phyloP scores from a whole-genome alignment of 768 basidiomycete species.

The Lenzites betulinus region DNA sequence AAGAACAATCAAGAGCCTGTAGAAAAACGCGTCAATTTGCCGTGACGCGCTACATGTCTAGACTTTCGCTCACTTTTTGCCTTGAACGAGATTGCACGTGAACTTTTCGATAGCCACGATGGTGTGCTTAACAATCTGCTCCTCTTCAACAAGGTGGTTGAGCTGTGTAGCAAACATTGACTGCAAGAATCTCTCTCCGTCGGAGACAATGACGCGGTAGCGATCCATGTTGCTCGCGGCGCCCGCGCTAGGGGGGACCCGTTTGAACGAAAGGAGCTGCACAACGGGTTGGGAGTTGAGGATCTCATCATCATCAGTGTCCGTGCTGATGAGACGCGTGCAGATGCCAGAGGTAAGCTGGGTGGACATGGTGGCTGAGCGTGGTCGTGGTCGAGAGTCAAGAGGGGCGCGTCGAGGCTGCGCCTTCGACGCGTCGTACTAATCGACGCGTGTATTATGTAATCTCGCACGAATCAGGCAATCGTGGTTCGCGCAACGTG shows the following conservation, averaged over 20 bases:
- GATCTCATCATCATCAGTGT: slow-evolving; percentile 40
- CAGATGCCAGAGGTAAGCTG: slow-evolving; percentile 65
- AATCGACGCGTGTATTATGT: slow-evolving; percentile 25
- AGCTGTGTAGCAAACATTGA: slow-evolving; percentile 95
- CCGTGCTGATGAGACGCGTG: slow-evolving; percentile 46
- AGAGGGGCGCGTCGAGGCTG: slow-evolving; percentile 15
- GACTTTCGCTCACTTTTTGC: slow-evolving; percentile 64
- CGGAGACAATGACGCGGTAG: slow-evolving; percentile 85
- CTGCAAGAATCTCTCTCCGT: slow-evolving; percentile 84
- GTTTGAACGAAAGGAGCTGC: slow-evolving; percentile 85
- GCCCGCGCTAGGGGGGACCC: slow-evolving; percentile 49
- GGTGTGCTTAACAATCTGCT: slow-evolving; percentile 62
- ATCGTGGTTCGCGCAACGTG: background rate
- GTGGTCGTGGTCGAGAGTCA: slow-evolving; percentile 32
- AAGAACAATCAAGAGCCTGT: slow-evolving; percentile 82
- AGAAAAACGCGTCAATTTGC: slow-evolving; percentile 3
- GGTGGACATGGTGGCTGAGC: slow-evolving; percentile 26
- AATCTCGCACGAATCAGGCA: slow-evolving; percentile 2
- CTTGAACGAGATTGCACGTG: slow-evolving; percentile 82
- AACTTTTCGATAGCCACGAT: slow-evolving; percentile 73
- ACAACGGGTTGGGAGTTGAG: slow-evolving; percentile 49
- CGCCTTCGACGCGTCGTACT: slow-evolving; percentile 17
- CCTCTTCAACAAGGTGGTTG: slow-evolving; percentile 70
- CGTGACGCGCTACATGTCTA: background rate
- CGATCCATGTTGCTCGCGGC: slow-evolving; percentile 50